phyloP scores from a whole-genome alignment of 148 eudicot species.

The Euryodendron excelsum region DNA sequence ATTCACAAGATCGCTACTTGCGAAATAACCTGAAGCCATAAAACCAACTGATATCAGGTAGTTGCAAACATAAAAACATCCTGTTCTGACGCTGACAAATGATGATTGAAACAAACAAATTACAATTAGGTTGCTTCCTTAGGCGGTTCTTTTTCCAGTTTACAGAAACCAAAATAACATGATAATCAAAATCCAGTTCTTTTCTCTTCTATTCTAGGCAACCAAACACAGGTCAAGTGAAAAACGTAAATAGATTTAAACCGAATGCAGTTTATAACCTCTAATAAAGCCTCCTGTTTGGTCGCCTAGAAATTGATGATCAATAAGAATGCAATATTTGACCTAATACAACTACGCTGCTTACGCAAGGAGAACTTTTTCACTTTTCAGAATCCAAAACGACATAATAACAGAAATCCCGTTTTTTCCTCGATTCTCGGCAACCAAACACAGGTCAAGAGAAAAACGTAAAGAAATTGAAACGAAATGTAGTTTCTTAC shows the following conservation, averaged over 20 bases:
- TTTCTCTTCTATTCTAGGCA: not conserved
- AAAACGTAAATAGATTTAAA: not conserved
- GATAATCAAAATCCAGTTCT: not conserved
- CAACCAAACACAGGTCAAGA: constrained; percentile 4
- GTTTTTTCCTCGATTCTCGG: not conserved
- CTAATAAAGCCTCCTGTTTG: not conserved
- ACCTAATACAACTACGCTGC: not conserved
- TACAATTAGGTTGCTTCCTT: not conserved
- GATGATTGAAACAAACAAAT: not conserved
- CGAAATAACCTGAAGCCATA: constrained; percentile 12
- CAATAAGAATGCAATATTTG: not conserved
- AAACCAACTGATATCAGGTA: not conserved
- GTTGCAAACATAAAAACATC: not conserved
- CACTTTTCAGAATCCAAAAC: not conserved
- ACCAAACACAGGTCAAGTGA: not conserved
- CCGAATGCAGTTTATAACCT: not conserved
- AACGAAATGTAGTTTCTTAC: not conserved
- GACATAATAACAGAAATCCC: not conserved
- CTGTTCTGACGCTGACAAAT: not conserved
- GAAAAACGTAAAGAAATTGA: not conserved
- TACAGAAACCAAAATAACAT: not conserved
- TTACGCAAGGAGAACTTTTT: not conserved
- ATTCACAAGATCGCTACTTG: not conserved
- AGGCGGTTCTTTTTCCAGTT: no score
- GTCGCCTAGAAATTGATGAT: not conserved